Evolutionary conservation across 1,284 basidiomycete species (phyloP), one percentile per base, ranked within the genome.

Genomic region (Porogramme epimiltina): DNA sequence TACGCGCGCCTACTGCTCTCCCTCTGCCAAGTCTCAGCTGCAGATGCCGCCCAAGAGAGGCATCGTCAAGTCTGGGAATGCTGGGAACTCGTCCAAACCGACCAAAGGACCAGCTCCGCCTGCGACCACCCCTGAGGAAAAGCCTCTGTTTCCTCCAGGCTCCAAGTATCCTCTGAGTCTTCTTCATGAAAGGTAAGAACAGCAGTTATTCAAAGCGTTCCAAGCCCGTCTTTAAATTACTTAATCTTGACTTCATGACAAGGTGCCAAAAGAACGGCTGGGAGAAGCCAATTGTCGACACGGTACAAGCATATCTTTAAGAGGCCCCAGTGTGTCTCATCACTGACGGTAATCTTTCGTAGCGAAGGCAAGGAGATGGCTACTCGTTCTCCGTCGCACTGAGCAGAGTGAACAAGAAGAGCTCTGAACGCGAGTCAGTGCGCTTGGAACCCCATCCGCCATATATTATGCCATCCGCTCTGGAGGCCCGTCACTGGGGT

Each of bases 251-350:
- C 4, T 25, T 4, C 23, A 8, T 45, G n/a, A 37, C n/a, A 6
- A 88, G 91, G 67, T 94, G 92, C 62, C 90, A 92, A 64, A 93
- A 93, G 69, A 79, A 82, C 52, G 89, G 88, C 1, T 95, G 91
- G 92, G 89, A 93, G 53, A 87, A 87, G 55, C 85, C 92, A 1
- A 66, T 72, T 9, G 79, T 94, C 19, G 85, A 91, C 52, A 82
- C 87, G 28, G 90, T 91, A 66, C 16, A 20, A 37, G 18, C 28
- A 34, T 68, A 79, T 67, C 23, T 49, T 31, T 36, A 26, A 52
- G 31, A 31, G 39, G 28, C 11, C 19, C 31, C 34, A 5, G 15
- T 38, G 26, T n/a, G 20, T 33, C 23, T 18, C 18, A 26, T 52
- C 19, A 23, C 48, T 52, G 34, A 51, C 48, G 66, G 62, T 56